These are phyloP conservation scores for Conringia planisiliqua DNA, from an alignment of 345 rosid species.

Conservation along the genomic window DNA sequence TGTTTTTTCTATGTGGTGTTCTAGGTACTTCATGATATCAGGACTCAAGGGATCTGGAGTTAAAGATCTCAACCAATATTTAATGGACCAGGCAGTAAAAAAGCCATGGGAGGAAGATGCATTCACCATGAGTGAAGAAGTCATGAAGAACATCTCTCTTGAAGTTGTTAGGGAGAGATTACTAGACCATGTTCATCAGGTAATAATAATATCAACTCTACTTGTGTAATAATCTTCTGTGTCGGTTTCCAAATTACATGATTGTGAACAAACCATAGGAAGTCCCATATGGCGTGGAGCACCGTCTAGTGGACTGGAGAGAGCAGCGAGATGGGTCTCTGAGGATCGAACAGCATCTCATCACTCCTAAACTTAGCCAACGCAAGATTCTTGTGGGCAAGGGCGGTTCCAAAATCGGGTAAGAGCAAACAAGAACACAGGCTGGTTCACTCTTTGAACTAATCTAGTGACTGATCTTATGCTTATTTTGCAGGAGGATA, in stretches of 20 bases:
- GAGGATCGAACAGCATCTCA: conserved; percentile 83
- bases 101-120: conserved; percentile 97
- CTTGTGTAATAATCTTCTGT: conserved; percentile 4
- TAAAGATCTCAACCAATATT: conserved; percentile 61
- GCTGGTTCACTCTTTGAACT: background rate
- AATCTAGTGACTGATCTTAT: background rate
- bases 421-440: conserved; percentile 19
- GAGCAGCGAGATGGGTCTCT: conserved; percentile 80
- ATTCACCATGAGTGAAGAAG: conserved; percentile 72
- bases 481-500: conserved; percentile 59
- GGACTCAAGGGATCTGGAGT: conserved; percentile 87
- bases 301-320: conserved; percentile 85
- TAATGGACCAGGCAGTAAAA: conserved; percentile 82
- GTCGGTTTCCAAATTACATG: background rate
- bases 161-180: conserved; percentile 90
- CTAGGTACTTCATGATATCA: conserved; percentile 79
- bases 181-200: conserved; percentile 91
- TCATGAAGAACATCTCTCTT: conserved; percentile 78
- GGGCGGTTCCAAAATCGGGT: conserved; percentile 85
- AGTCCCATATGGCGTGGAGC: conserved; percentile 75
- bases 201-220: conserved; percentile 21
- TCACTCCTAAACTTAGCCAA: conserved; percentile 73
- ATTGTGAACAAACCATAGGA: conserved; percentile 46
- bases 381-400: conserved; percentile 93
- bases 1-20: conserved; percentile 16